phyloP scores from a whole-genome alignment of 2,329 filamentous ascomycete species.

The Xylariaceae sp. region DNA sequence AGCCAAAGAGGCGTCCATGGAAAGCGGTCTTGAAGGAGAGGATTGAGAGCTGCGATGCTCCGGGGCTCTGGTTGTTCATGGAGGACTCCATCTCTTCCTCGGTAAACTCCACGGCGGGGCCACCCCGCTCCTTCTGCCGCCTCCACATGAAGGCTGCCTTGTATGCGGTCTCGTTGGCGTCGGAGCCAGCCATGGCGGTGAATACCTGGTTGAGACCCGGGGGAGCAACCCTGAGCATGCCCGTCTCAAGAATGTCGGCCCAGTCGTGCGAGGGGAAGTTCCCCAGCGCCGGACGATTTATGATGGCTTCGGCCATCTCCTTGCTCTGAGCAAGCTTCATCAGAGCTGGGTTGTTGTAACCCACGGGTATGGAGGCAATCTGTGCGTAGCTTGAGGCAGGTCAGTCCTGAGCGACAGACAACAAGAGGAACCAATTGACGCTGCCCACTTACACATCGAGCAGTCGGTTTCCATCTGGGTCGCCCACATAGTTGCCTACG shows the following conservation, averaged over 20 bases:
- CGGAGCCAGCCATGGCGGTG: constrained; percentile 80
- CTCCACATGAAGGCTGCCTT: constrained; percentile 95
- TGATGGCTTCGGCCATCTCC: constrained; percentile 71
- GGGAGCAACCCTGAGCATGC: constrained; percentile 75
- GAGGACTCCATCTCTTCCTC: constrained; percentile 63
- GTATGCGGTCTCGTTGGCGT: constrained; percentile 91
- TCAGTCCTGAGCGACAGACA: constrained; percentile 9
- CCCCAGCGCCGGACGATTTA: constrained; percentile 83
- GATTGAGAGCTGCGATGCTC: constrained; percentile 72
- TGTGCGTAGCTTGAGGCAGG: constrained; percentile 60
- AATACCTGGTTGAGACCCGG: constrained; percentile 83
- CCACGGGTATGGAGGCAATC: constrained; percentile 86
- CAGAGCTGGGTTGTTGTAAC: constrained; percentile 83
- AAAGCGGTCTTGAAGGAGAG: constrained; percentile 83
- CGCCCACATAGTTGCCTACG: constrained; percentile 72
- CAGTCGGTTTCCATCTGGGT: constrained; percentile 63
- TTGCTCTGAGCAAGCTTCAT: constrained; percentile 62
- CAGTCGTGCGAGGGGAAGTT: constrained; percentile 87
- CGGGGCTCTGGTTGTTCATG: constrained; percentile 76
- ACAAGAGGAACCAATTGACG: not conserved
- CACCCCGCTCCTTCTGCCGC: constrained; percentile 73
- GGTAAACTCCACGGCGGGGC: constrained; percentile 69
- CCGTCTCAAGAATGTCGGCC: constrained; percentile 69
- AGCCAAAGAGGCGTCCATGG: constrained; percentile 85
- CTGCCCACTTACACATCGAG: constrained; percentile 56